Percentiles rank a stretch among this genome's conserved stretches.
Conservation (phyloP, 306 rosid genomes). For the Echinosophora koreensis region DNA sequence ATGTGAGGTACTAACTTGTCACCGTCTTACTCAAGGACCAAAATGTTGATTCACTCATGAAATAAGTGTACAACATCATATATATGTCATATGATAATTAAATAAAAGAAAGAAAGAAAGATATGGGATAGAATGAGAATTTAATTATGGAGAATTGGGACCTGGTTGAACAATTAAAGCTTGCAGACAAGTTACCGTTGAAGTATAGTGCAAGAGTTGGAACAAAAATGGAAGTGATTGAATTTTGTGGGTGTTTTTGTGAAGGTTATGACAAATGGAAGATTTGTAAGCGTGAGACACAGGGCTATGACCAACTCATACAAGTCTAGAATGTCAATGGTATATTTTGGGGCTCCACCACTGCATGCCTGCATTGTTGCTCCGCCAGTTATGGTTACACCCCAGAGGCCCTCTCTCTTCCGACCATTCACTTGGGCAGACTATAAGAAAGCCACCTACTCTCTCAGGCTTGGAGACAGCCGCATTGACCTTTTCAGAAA, state of each 20-base stretch:
- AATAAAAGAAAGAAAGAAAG: neutral
- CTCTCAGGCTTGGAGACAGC: constrained; percentile 68
- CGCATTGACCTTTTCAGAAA: constrained; percentile 67
- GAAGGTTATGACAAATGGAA: constrained; percentile 88
- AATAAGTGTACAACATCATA: neutral
- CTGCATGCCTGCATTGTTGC: constrained; percentile 55
- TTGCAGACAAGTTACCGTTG: neutral
- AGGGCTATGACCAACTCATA: constrained; percentile 67
- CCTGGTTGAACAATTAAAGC: neutral
- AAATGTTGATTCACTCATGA: no score
- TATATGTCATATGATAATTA: neutral
- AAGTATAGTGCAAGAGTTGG: constrained; percentile 14
- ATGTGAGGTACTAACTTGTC: no score
- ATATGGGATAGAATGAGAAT: neutral
- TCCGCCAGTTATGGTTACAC: constrained; percentile 61
- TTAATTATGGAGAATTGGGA: neutral
- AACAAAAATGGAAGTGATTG: constrained; percentile 26
- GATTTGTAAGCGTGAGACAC: constrained; percentile 78
- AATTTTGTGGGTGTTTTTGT: constrained; percentile 23
- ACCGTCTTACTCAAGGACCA: no score
- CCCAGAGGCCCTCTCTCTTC: constrained; percentile 62
- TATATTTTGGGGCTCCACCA: constrained; percentile 78
- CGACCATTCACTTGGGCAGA: constrained; percentile 86
- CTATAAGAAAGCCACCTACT: constrained; percentile 69
- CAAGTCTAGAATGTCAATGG: constrained; percentile 71